Conservation (phyloP, 192 early-diverging fungal species). For the Entomortierella lignicola region DNA sequence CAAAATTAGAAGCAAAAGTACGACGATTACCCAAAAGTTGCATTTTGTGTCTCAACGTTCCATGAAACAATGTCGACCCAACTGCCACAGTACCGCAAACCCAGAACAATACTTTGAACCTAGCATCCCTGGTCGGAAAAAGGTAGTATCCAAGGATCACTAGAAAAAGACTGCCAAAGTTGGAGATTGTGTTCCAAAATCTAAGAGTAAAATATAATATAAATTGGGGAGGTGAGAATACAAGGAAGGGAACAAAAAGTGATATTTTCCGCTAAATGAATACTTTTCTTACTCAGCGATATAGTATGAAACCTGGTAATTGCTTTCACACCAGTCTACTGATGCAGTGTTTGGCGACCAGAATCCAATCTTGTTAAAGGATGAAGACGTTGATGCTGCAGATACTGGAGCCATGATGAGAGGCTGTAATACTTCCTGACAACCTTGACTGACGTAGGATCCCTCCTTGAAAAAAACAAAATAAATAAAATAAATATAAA, state of each 20-base stretch:
- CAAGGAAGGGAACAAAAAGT: not conserved
- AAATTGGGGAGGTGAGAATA: not conserved
- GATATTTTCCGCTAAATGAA: not conserved
- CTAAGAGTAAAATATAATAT: constrained; percentile 3
- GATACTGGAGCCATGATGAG: constrained; percentile 9
- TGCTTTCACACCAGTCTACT: constrained; percentile 55
- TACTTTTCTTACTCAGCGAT: constrained; percentile 60
- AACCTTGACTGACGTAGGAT: too few species aligned
- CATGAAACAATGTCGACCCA: constrained; percentile 82
- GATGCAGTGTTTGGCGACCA: constrained; percentile 49
- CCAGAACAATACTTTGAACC: constrained; percentile 59
- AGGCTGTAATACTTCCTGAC: too few species aligned
- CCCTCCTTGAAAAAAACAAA: too few species aligned
- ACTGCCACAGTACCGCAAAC: constrained; percentile 66
- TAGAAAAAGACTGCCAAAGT: constrained; percentile 64
- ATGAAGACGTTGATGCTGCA: constrained; percentile 6
- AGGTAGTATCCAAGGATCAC: constrained; percentile 63
- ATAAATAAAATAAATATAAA: too few species aligned
- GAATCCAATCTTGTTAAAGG: constrained; percentile 20
- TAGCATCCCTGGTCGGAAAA: constrained; percentile 46
- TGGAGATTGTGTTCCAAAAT: constrained; percentile 70
- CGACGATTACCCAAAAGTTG: constrained; percentile 73
- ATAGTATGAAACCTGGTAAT: constrained; percentile 59
- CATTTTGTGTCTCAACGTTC: constrained; percentile 74
- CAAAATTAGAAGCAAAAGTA: too few species aligned